These are phyloP conservation scores for Hygrophorus pudorinus DNA, from an alignment of 768 basidiomycete genomes.

Conservation along the genomic window DNA sequence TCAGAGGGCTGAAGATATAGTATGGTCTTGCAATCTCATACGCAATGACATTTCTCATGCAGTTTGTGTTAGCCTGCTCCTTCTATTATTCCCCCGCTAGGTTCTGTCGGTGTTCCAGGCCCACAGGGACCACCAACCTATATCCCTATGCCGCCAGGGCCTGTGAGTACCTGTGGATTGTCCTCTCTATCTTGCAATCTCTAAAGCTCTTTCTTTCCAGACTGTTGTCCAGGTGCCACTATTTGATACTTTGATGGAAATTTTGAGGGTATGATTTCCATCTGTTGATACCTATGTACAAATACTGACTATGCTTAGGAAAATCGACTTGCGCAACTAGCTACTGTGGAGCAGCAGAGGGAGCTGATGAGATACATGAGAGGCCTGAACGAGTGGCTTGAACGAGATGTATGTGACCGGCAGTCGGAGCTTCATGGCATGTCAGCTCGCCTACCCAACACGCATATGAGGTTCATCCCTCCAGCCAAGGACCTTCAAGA, in stretches of 20 bases:
- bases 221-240: conserved; percentile 54
- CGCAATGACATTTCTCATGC: neutral
- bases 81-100: conserved; percentile 16
- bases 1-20: too few species aligned
- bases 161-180: conserved; percentile 28
- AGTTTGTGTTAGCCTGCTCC: conserved; percentile 2
- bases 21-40: too few species aligned
- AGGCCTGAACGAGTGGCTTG: conserved; percentile 70
- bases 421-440: conserved; percentile 64
- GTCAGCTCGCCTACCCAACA: conserved; percentile 29
- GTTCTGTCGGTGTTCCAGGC: conserved; percentile 15
- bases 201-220: conserved; percentile 33
- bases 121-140: conserved; percentile 22
- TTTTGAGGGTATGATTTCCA: conserved; percentile 42
- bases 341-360: conserved; percentile 69
- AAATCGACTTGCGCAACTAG: conserved; percentile 63
- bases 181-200: neutral
- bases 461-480: too few species aligned
- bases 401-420: conserved; percentile 67
- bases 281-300: conserved; percentile 1
- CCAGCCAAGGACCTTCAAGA: too few species aligned
- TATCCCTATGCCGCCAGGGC: conserved; percentile 42
- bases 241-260: conserved; percentile 60
- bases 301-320: conserved; percentile 35
- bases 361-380: conserved; percentile 75